A percentile compares a stretch with the other conserved stretches of the same genome.
phyloP scores from a whole-genome alignment of 345 rosid species.

The Nephelium lappaceum region DNA sequence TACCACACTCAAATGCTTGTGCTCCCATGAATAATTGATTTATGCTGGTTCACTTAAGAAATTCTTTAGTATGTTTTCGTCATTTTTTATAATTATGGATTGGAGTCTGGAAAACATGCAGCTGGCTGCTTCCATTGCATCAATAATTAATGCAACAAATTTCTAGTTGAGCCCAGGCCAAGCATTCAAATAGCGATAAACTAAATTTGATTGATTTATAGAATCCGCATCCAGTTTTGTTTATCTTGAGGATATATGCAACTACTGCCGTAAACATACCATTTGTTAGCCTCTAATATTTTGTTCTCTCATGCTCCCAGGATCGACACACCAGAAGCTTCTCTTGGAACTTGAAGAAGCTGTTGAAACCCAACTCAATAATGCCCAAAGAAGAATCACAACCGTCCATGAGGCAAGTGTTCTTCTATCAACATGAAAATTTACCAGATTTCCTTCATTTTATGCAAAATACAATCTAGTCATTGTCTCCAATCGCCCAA shows the following conservation, averaged over 20 bases:
- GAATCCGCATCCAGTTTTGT: not conserved
- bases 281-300: conserved; percentile 9
- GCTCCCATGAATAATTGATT: not conserved
- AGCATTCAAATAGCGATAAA: not conserved
- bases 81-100: conserved; percentile 5
- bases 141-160: conserved; percentile 13
- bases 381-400: conserved; percentile 62
- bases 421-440: conserved; percentile 8
- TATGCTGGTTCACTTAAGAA: not conserved
- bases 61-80: not conserved
- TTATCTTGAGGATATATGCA: conserved; percentile 15
- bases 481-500: not conserved
- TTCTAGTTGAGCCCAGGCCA: conserved; percentile 4
- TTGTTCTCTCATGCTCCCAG: conserved; percentile 43
- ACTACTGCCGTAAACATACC: conserved; percentile 9
- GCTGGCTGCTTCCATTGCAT: not conserved
- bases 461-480: not conserved
- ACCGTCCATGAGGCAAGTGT: conserved; percentile 72
- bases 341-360: conserved; percentile 66
- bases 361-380: conserved; percentile 52
- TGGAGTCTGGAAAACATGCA: not conserved
- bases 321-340: conserved; percentile 69
- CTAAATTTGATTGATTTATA: not conserved
- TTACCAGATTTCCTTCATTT: not conserved
- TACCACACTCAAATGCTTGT: not conserved